Percentiles rank a stretch among this genome's conserved stretches.
Conservation (phyloP, 306 rosid species). For the Quercus suber region DNA sequence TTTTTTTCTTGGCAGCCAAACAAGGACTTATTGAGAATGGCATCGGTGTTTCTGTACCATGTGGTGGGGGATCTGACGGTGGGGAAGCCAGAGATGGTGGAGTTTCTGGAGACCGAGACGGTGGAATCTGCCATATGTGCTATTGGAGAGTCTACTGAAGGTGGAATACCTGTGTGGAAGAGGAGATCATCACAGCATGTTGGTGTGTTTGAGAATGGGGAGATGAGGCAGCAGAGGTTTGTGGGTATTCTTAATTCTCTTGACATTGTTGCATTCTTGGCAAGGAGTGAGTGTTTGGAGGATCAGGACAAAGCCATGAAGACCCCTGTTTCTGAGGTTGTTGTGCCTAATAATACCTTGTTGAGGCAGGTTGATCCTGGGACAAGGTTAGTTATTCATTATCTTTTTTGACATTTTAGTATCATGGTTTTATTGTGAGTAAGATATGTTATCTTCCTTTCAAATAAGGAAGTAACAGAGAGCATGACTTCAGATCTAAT, state of each 20-base stretch:
- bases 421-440: background rate
- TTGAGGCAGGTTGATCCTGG: conserved; percentile 92
- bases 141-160: conserved; percentile 82
- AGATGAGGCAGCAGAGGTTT: conserved; percentile 85
- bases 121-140: conserved; percentile 76
- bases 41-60: conserved; percentile 89
- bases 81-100: conserved; percentile 95
- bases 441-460: no score
- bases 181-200: conserved; percentile 39
- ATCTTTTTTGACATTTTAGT: background rate
- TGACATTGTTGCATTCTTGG: conserved; percentile 85
- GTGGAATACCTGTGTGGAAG: conserved; percentile 84
- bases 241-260: conserved; percentile 87
- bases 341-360: conserved; percentile 51
- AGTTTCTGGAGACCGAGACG: conserved; percentile 76
- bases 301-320: conserved; percentile 82
- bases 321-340: conserved; percentile 69
- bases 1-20: conserved; percentile 10
- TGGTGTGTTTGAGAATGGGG: conserved; percentile 61
- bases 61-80: conserved; percentile 98
- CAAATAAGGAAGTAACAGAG: no score
- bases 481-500: no score
- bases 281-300: conserved; percentile 59
- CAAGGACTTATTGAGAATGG: conserved; percentile 44
- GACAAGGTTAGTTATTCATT: conserved; percentile 38